phyloP scores from a whole-genome alignment of 805 yeast genomes.

The Candida boidinii region DNA sequence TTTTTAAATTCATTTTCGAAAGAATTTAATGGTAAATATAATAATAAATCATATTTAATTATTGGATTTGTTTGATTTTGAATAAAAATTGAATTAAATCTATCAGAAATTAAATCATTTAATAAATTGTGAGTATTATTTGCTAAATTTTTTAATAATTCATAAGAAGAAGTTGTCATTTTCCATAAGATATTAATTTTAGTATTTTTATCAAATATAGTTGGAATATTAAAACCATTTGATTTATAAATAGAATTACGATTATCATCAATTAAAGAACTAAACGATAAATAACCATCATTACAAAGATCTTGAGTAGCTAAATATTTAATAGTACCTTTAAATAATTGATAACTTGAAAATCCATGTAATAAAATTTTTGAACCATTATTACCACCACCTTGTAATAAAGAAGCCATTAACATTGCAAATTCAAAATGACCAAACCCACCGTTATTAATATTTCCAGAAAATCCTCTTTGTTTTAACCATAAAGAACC shows the following conservation, averaged over 20 bases:
- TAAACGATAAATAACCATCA: slow-evolving; percentile 60
- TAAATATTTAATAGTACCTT: slow-evolving; percentile 73
- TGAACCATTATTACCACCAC: slow-evolving; percentile 72
- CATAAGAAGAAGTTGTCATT: slow-evolving; percentile 63
- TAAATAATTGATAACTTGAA: slow-evolving; percentile 88
- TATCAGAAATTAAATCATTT: slow-evolving; percentile 73
- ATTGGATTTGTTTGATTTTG: slow-evolving; percentile 43
- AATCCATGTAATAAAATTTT: slow-evolving; percentile 78
- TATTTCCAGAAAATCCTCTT: slow-evolving; percentile 63
- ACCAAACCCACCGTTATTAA: slow-evolving; percentile 75
- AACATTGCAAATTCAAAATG: slow-evolving; percentile 80
- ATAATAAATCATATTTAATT: slow-evolving; percentile 57
- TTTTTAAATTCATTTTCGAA: slow-evolving; percentile 30
- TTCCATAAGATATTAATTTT: slow-evolving; percentile 76
- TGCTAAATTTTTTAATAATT: slow-evolving; percentile 56
- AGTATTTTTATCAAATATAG: slow-evolving; percentile 67
- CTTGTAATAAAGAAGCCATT: slow-evolving; percentile 74
- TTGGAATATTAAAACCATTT: slow-evolving; percentile 65
- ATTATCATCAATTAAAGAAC: slow-evolving; percentile 41
- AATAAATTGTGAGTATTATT: slow-evolving; percentile 56
- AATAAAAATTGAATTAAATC: slow-evolving; percentile 73
- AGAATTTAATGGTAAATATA: slow-evolving; percentile 42
- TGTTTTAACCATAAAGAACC: slow-evolving; percentile 90
- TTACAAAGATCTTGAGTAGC: slow-evolving; percentile 68
- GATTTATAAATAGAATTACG: slow-evolving; percentile 34